Evolutionary conservation across 179 eudicot species (phyloP), one percentile per base, ranked within the genome.

Genomic region (Drosera spatulata): DNA sequence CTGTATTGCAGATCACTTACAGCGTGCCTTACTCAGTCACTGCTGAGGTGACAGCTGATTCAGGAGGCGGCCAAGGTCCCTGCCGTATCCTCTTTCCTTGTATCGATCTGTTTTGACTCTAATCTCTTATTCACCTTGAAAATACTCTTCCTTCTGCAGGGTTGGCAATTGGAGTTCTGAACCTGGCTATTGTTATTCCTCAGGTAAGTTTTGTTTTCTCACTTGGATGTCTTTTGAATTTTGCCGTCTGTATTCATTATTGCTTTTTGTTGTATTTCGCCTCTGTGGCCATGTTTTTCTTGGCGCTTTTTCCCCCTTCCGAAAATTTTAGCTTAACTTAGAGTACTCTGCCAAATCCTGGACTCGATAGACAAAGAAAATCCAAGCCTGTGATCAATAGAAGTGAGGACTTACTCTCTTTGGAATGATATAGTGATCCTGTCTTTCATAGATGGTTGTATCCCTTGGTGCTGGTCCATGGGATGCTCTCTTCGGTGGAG

Each of bases 391-490:
- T 22, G 33, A 22, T 22, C 33, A 22, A 22, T 22, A 22, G 33
- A 22, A 22, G 33, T 22, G 33, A 22, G 33, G 33, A 22, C 33
- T 22, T 22, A n/a, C 1, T 22, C 33, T 22, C 33, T 22, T 22
- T 22, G 33, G 33, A 22, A 22, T 22, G 33, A 22, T 22, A 1
- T 22, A 22, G 33, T 22, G 33, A 22, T 22, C 33, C 33, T 22
- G 33, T 22, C 33, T 64, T 55, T 41, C 56, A n/a, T 43, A 89
- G 97, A 89, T 93, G 95, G 75, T 93, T 41, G 75, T 93, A 53
- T 93, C 99, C 33, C 97, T 93, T 61, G 99, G 97, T 66, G 99
- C 99, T 56, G 99, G 99, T 50, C 99, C 99, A 13, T 93, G 99
- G 97, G 99, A 89, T 69, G 99, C 89, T n/a, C 68, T 93, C 40